Conservation (phyloP, 768 basidiomycete species). For the Lyophyllum semitale region DNA sequence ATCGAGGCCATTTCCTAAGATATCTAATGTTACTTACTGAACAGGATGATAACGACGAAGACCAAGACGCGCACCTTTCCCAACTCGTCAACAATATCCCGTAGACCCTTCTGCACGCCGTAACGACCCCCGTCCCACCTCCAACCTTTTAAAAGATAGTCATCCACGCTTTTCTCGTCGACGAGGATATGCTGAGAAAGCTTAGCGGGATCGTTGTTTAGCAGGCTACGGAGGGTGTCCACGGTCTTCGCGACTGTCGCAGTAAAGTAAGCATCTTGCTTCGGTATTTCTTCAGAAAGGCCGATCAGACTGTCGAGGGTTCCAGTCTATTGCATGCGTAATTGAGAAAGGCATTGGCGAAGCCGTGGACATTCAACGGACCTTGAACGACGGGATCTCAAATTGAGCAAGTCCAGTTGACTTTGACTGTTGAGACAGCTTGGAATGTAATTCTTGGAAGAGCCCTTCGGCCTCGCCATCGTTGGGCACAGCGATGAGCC, state of each 20-base stretch:
- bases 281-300: constrained; percentile 91
- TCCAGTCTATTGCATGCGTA: constrained; percentile 65
- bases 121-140: constrained; percentile 94
- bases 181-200: constrained; percentile 76
- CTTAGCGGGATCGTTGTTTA: constrained; percentile 84
- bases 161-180: constrained; percentile 77
- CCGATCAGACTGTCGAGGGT: constrained; percentile 88
- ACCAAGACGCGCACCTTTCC: constrained; percentile 61
- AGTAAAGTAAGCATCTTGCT: constrained; percentile 88
- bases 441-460: constrained; percentile 62
- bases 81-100: constrained; percentile 83
- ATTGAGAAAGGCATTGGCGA: constrained; percentile 8
- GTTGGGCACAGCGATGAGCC: constrained; percentile 86
- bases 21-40: constrained; percentile 9
- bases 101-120: constrained; percentile 76
- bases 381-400: constrained; percentile 89
- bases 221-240: constrained; percentile 87
- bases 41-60: neutral
- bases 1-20: constrained; percentile 90
- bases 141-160: constrained; percentile 82
- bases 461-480: constrained; percentile 84
- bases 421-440: constrained; percentile 62
- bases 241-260: constrained; percentile 88
- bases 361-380: constrained; percentile 30
- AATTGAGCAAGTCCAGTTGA: constrained; percentile 62